Base-by-base conservation (phyloP, 345 rosid species). In the Pistacia integerrima region DNA sequence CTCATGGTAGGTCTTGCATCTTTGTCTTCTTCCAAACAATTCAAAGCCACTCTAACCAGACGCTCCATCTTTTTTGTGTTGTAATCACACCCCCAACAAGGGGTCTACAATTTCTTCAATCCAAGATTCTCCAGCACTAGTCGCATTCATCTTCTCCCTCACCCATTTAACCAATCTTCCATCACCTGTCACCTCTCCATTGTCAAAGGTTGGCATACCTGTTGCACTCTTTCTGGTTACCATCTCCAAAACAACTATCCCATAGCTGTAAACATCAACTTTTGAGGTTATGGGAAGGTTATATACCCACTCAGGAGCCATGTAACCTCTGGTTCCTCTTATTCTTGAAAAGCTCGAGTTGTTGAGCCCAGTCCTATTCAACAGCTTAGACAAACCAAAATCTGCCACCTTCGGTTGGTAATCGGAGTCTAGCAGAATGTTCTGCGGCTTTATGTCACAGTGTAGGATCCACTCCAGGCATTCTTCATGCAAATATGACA, bases 1-100 rank as follows among this genome's bases (percentile, higher is more conserved):
- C 83, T 68, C 87, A 78, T 78, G 59, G 85, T 51, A 13, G 89
- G 82, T 75, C 85, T 79, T 0, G 35, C 57, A 41, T 79, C 83
- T 18, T 25, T 81, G n/a, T 81, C 81, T 48, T 82, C 85, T 17
- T 76, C 76, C 2, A 76, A 74, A 51, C 84, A 84, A 41, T 74
- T 58, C 17, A 84, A 20, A 14, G 81, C 85, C 55, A 74, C 81
- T 33, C 18, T 56, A 8, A 84, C 61, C 44, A 84, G 57, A 70
- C n/a, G 20, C 11, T 75, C 80, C 51, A 77, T 44, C 74, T 71
- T 71, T 38, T 30, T 48, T 30, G 51, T 3, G 60, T 13, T 30
- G n/a, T 57, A 77, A 2, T 64, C 71, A 4, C 64, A 48, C 3
- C 10, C 10, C 67, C 44, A 82, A 8, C 0, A 20, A 54, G 3